Percentiles rank a stretch among this genome's conserved stretches.
phyloP scores from a whole-genome alignment of 225 moss, liverwort and hornwort species.

The Lunularia cruciata region DNA sequence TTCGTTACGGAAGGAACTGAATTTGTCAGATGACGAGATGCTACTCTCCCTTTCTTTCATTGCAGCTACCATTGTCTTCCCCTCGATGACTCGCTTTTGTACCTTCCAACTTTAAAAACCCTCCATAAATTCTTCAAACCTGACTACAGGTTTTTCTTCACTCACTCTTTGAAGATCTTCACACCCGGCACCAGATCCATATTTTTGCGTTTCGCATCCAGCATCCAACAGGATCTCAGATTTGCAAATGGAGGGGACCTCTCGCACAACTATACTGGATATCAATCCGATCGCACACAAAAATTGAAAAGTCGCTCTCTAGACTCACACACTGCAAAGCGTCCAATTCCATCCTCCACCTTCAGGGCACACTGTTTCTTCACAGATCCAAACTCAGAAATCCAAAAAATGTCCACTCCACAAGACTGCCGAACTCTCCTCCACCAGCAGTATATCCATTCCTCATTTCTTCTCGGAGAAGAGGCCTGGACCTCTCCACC shows the following conservation, averaged over 20 bases:
- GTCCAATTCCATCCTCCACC: no score
- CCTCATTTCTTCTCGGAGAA: no score
- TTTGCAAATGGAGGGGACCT: no score
- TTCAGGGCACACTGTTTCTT: not conserved
- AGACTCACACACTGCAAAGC: no score
- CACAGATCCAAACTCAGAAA: no score
- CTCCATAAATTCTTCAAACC: not conserved
- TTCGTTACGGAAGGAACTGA: slow-evolving; percentile 21
- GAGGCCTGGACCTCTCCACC: no score
- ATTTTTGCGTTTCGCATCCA: not conserved
- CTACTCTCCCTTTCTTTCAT: slow-evolving; percentile 8
- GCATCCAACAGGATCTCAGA: not conserved
- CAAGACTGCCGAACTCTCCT: no score
- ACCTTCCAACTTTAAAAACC: not conserved
- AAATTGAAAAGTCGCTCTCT: no score
- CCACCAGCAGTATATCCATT: no score
- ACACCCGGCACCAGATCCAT: not conserved
- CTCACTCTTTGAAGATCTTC: not conserved
- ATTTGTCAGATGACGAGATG: slow-evolving; percentile 32
- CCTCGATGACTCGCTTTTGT: slow-evolving; percentile 3
- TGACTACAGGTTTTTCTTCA: not conserved
- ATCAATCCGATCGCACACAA: no score
- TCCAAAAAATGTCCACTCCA: no score
- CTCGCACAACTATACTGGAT: no score
- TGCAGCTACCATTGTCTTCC: not conserved